Evolutionary conservation across 2,329 filamentous ascomycete genomes (phyloP).

Genomic region (Pseudogymnoascus sp.): DNA sequence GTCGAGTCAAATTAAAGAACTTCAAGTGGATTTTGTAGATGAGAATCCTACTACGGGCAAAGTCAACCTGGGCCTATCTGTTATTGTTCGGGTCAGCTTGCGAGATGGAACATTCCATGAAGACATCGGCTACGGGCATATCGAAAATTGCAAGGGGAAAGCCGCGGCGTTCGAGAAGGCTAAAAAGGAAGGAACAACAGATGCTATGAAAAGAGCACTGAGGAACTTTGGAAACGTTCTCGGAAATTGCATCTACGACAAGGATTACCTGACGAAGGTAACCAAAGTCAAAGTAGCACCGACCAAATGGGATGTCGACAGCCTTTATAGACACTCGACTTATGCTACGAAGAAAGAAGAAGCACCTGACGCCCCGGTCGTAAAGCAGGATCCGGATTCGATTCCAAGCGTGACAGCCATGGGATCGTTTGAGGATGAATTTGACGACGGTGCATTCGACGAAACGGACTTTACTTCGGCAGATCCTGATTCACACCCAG

Average conservation of each 20-base stretch:
- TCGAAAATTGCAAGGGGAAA: conserved; percentile 93
- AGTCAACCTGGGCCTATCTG: conserved; percentile 77
- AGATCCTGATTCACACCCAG: conserved; percentile 56
- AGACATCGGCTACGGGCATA: conserved; percentile 93
- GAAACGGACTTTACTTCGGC: conserved; percentile 67
- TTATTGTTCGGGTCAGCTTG: conserved; percentile 82
- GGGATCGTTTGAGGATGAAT: conserved; percentile 41
- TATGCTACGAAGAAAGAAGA: conserved; percentile 33
- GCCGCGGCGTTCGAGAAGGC: conserved; percentile 91
- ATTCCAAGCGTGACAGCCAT: conserved; percentile 29
- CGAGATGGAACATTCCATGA: conserved; percentile 95
- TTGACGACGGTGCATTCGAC: conserved; percentile 58
- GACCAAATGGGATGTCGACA: conserved; percentile 68
- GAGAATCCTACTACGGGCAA: conserved; percentile 70
- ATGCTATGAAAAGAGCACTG: conserved; percentile 81
- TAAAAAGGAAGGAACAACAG: conserved; percentile 95
- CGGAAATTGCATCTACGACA: conserved; percentile 98
- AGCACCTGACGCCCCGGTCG: conserved; percentile 24
- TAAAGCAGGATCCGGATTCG: conserved; percentile 18
- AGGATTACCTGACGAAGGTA: conserved; percentile 85
- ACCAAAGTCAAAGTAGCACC: conserved; percentile 77
- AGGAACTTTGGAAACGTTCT: conserved; percentile 92
- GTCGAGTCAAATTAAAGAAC: conserved; percentile 91
- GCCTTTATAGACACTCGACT: conserved; percentile 73
- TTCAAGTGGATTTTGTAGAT: conserved; percentile 92